These are phyloP conservation scores for Termitomyces sp. DNA, from an alignment of 768 basidiomycete genomes.

Conservation along the genomic window DNA sequence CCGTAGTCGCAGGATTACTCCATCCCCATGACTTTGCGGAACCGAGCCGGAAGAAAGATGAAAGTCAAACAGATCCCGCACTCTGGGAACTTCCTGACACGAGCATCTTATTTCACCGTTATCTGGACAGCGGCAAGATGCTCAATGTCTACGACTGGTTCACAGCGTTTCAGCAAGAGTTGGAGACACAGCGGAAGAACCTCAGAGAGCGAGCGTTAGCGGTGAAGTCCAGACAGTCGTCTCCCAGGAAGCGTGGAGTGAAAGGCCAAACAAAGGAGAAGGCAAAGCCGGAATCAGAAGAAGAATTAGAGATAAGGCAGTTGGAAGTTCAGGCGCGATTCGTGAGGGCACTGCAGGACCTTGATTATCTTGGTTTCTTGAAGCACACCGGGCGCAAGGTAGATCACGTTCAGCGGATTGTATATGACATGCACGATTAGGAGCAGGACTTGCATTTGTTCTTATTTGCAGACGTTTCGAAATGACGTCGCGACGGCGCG, in stretches of 20 bases:
- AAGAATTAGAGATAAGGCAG: constrained; percentile 38
- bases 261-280: constrained; percentile 18
- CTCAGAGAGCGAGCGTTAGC: constrained; percentile 11
- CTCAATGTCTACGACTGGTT: constrained; percentile 91
- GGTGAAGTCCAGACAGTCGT: constrained; percentile 1
- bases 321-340: constrained; percentile 72
- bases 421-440: constrained; percentile 47
- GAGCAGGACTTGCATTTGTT: no score
- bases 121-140: constrained; percentile 74
- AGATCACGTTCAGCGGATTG: constrained; percentile 68
- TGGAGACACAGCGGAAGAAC: constrained; percentile 52
- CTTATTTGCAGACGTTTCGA: no score
- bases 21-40: constrained; percentile 47
- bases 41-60: constrained; percentile 5
- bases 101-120: constrained; percentile 70
- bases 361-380: constrained; percentile 76
- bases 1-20: constrained; percentile 54
- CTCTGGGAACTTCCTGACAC: constrained; percentile 65
- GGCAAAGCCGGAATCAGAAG: constrained; percentile 28
- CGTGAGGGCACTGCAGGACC: constrained; percentile 72
- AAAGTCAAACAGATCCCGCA: constrained; percentile 10
- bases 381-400: constrained; percentile 75
- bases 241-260: constrained; percentile 12
- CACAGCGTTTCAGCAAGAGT: constrained; percentile 61
- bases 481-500: no score